Evolutionary conservation across 2,329 filamentous ascomycete species (phyloP), one percentile per base, ranked within the genome.

Genomic region (Sporothrix curviconia): DNA sequence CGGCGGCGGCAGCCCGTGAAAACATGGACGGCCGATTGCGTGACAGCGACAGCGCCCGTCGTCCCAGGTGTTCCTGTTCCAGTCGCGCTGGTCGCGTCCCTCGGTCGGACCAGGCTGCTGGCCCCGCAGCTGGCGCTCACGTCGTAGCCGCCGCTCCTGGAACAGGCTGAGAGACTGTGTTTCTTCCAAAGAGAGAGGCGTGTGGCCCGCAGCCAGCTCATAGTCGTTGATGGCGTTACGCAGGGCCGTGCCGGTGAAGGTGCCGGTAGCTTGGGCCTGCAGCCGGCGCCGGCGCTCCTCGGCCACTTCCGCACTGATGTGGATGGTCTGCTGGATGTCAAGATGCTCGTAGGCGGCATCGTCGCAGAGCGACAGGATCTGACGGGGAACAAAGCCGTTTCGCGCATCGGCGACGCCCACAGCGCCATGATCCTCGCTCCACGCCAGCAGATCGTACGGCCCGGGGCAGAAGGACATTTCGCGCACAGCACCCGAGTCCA

Each of bases 381-480:
- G 89, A 46, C 85, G 83, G 53, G 82, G 78, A 47, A 79, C 75
- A 61, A 90, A 84, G 22, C 85, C 82, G 63, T 77, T 81, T 30
- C 89, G 80, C 51, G 89, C 73, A 69, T 94, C 89, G 5, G 86
- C 86, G 39, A 92, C 77, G 37, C 87, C 89, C 15, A 92, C 77
- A 57, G 84, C 79, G 3, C 86, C 88, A 61, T 89, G 86, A 65
- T 96, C 89, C 71, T 99, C 94, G 8, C 91, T 89, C 92, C 94
- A 97, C 7, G 95, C 88, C 40, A 99, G 76, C 17, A 99, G 81
- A 68, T 96, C 92, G 77, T 87, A 92, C 0, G 92, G 90, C 1
- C 89, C 88, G 0, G 92, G 92, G 4, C 89, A 91, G 68, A 99
- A 99, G 1, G 87, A 81, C 88, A 97, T 95, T 60, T 91, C 90